phyloP scores from a whole-genome alignment of 1,284 basidiomycete species.

The Microbotryomycetes sp. region DNA sequence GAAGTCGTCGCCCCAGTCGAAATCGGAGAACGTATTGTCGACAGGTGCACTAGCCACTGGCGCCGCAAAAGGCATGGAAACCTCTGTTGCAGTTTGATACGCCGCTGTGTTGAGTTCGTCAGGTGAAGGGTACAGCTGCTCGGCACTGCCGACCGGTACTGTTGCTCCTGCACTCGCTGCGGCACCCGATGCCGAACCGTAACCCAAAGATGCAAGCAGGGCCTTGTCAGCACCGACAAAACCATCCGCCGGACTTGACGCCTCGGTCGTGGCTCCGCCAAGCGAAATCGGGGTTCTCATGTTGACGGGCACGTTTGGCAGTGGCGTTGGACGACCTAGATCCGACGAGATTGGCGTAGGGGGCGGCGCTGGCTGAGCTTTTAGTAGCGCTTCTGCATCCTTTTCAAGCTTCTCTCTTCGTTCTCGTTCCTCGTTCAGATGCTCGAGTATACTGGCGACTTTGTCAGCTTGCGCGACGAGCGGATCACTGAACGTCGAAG shows the following conservation, averaged over 20 bases:
- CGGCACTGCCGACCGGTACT: neutral
- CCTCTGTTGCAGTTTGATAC: neutral
- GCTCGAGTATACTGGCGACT: neutral
- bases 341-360: neutral
- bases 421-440: neutral
- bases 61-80: neutral
- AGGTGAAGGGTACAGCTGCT: constrained; percentile 27
- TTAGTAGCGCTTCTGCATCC: neutral
- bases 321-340: neutral
- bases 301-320: constrained; percentile 11
- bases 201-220: neutral
- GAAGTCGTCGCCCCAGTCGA: constrained; percentile 30
- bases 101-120: constrained; percentile 1
- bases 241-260: constrained; percentile 24
- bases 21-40: constrained; percentile 18
- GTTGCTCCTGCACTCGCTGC: neutral
- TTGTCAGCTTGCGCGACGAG: neutral
- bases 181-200: neutral
- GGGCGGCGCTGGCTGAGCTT: neutral
- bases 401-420: neutral
- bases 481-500: neutral
- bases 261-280: constrained; percentile 24
- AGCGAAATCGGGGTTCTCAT: constrained; percentile 29
- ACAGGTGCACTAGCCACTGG: neutral
- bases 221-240: neutral